These are phyloP conservation scores for Syncephalis plumigaleata DNA, from an alignment of 371 early-diverging fungal species.

Conservation along the genomic window DNA sequence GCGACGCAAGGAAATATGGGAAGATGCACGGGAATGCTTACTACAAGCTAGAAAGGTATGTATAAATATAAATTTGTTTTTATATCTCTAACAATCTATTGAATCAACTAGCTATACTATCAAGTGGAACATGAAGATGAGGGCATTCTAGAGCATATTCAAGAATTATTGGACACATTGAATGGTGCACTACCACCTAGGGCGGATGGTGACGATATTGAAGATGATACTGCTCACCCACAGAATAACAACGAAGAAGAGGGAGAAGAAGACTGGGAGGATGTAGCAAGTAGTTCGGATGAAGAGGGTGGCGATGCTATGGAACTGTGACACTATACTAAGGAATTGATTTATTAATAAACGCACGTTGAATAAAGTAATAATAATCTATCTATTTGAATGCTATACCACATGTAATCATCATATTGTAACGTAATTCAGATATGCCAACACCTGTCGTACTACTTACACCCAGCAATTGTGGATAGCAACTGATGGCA, in stretches of 20 bases:
- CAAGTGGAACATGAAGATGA: slow-evolving; percentile 42
- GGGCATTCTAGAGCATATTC: slow-evolving; percentile 42
- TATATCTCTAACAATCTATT: slow-evolving; percentile 4
- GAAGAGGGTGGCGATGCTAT: slow-evolving; percentile 17
- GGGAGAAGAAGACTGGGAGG: slow-evolving; percentile 8
- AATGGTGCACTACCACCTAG: slow-evolving; percentile 26
- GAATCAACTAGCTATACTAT: slow-evolving; percentile 28
- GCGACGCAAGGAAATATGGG: slow-evolving; percentile 29
- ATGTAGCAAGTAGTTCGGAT: slow-evolving; percentile 16
- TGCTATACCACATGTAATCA: no score
- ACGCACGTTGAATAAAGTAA: no score
- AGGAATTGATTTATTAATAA: no score
- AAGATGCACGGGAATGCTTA: slow-evolving; percentile 62
- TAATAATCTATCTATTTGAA: no score
- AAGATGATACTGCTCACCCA: slow-evolving; percentile 12
- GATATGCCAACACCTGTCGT: no score
- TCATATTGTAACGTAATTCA: no score
- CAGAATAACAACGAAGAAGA: slow-evolving; percentile 12
- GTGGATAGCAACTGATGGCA: no score
- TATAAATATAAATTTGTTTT: neutral
- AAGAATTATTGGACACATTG: slow-evolving; percentile 39
- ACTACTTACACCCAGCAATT: no score
- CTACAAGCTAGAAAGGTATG: slow-evolving; percentile 48
- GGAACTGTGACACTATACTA: slow-evolving; percentile 18
- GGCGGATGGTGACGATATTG: slow-evolving; percentile 9